Base-by-base conservation (phyloP, 129 eudicot species). In the Chrysanthemum lavandulifolium region DNA sequence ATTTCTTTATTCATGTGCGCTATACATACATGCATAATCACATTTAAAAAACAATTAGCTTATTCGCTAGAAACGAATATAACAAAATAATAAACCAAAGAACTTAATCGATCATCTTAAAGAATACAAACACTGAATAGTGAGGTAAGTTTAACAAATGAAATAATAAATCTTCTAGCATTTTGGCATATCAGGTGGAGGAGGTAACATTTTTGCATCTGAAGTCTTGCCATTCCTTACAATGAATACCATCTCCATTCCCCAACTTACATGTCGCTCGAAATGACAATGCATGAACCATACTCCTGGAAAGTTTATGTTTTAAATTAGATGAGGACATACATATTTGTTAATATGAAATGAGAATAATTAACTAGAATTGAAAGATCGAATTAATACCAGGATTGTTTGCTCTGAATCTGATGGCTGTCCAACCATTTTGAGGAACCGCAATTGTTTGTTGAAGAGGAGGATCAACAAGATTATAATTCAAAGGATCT, bases 251-350 rank as follows among this genome's bases (percentile, higher is more conserved):
- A 84, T 86, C 47, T 81, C 82, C 91, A 89, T 86, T 7, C 96
- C 96, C 96, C 89, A 86, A 23, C 25, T 23, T 23, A 23, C 25
- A 23, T 23, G 25, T 23, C 1, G 1, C 1, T 23, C 1, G 1
- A 23, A 23, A 23, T 86, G 89, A 72, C 92, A 86, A 57, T 86
- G 96, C 89, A 86, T 76, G 23, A 79, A 83, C 96, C 96, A 88
- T 13, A 88, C 96, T 61, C 96, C 96, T 88, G 76, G 4, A 11
- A 3, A 27, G 12, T 25, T 0, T 23, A 61, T 4, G 15, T 40
- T 18, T 25, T 2, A 6, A 51, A 57, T 12, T 19, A 16, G 11
- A 43, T 14, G 6, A 45, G 5, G 25, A 23, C 25, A 23, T 2
- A 61, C 12, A 10, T 21, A 50, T 5, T 15, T 61, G 3, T 21